Conservation (phyloP, 108 stramenopile genomes). For the Cyclotella distinguenda region DNA sequence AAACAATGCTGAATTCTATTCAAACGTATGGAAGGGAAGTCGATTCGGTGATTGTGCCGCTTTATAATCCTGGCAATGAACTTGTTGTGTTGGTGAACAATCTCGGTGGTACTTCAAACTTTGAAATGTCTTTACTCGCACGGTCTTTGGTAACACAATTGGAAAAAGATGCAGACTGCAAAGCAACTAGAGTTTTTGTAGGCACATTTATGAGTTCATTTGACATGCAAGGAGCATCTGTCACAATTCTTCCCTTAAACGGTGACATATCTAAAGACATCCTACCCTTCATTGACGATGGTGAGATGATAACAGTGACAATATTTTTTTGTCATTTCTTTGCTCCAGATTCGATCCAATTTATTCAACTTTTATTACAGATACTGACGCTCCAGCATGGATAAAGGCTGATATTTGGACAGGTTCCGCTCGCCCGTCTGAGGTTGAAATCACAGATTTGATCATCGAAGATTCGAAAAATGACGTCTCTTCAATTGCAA, state of each 20-base stretch:
- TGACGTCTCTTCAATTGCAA: not conserved
- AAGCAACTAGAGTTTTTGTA: slow-evolving; percentile 72
- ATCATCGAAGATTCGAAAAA: slow-evolving; percentile 4
- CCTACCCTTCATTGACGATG: slow-evolving; percentile 73
- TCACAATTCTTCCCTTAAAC: slow-evolving; percentile 79
- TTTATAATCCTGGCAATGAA: slow-evolving; percentile 66
- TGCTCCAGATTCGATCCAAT: not conserved
- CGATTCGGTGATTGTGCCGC: slow-evolving; percentile 50
- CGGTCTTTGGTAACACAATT: slow-evolving; percentile 60
- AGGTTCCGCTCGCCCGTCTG: slow-evolving; percentile 51
- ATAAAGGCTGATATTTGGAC: slow-evolving; percentile 55
- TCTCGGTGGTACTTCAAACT: slow-evolving; percentile 90
- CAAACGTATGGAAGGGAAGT: slow-evolving; percentile 64
- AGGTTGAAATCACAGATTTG: slow-evolving; percentile 57
- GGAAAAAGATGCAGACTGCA: slow-evolving; percentile 49
- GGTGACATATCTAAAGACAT: slow-evolving; percentile 38
- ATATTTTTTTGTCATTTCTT: not conserved
- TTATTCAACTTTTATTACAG: not conserved
- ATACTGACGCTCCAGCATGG: slow-evolving; percentile 89
- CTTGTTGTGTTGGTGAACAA: slow-evolving; percentile 90
- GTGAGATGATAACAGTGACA: not conserved
- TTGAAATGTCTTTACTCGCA: slow-evolving; percentile 91
- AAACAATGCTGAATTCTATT: slow-evolving; percentile 72
- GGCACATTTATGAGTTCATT: slow-evolving; percentile 96
- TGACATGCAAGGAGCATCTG: slow-evolving; percentile 93